A percentile compares a stretch with the other conserved stretches of the same genome.
Conservation (phyloP, 805 yeast genomes). For the Brettanomyces nanus region DNA sequence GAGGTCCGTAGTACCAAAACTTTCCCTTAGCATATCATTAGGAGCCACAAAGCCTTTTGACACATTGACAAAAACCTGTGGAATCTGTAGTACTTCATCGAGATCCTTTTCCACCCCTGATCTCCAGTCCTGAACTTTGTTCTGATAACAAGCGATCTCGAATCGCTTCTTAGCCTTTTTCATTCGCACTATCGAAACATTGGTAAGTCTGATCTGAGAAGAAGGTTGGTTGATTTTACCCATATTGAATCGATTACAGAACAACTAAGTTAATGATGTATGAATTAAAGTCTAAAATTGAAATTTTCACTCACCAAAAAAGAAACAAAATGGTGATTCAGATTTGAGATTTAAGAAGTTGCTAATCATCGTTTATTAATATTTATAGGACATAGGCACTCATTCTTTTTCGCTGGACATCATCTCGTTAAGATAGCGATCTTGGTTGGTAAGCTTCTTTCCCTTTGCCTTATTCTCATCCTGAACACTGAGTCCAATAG, state of each 20-base stretch:
- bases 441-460: not conserved
- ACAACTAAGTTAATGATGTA: no score
- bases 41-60: conserved; percentile 93
- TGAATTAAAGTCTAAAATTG: no score
- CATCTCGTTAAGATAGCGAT: not conserved
- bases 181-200: conserved; percentile 87
- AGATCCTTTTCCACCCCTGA: conserved; percentile 82
- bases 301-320: no score
- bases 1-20: conserved; percentile 69
- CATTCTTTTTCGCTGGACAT: no score
- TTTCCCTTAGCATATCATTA: conserved; percentile 65
- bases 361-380: no score
- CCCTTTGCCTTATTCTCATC: conserved; percentile 33
- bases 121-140: conserved; percentile 94
- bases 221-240: conserved; percentile 73
- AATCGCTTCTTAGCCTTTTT: conserved; percentile 86
- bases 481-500: conserved; percentile 58
- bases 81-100: conserved; percentile 93
- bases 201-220: conserved; percentile 82
- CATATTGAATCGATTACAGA: no score
- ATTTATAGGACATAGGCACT: no score
- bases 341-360: no score
- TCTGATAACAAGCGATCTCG: conserved; percentile 94
- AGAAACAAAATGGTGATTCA: no score
- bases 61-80: conserved; percentile 87